Conservation (phyloP, 2,329 filamentous ascomycete species). For the Polychaeton citri region DNA sequence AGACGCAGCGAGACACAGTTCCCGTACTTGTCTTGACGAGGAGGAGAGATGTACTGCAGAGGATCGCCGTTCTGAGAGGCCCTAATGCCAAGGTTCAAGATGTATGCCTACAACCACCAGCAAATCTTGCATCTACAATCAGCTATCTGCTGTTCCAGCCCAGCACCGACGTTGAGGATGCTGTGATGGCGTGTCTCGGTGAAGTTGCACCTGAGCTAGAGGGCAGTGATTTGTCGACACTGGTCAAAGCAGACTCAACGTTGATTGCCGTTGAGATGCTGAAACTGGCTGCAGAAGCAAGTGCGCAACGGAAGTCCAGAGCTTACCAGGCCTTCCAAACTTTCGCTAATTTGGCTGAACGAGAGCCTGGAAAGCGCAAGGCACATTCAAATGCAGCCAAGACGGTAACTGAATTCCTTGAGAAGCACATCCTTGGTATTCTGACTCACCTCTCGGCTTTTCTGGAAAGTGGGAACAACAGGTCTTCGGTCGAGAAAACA, state of each 20-base stretch:
- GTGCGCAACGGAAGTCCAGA: slow-evolving; percentile 27
- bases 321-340: slow-evolving; percentile 36
- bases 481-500: slow-evolving; percentile 46
- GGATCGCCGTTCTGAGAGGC: slow-evolving; percentile 59
- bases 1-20: slow-evolving; percentile 69
- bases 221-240: slow-evolving; percentile 47
- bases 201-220: slow-evolving; percentile 59
- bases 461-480: slow-evolving; percentile 48
- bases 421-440: slow-evolving; percentile 72
- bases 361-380: slow-evolving; percentile 30
- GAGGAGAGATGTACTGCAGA: slow-evolving; percentile 63
- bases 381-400: slow-evolving; percentile 38
- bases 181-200: slow-evolving; percentile 54
- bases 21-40: slow-evolving; percentile 75
- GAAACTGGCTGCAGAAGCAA: slow-evolving; percentile 61
- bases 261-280: slow-evolving; percentile 68
- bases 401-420: slow-evolving; percentile 60
- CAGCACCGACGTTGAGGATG: slow-evolving; percentile 48
- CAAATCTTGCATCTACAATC: slow-evolving; percentile 46
- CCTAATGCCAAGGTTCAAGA: slow-evolving; percentile 43
- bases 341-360: slow-evolving; percentile 36
- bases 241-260: slow-evolving; percentile 64
- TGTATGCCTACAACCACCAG: slow-evolving; percentile 42
- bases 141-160: slow-evolving; percentile 45
- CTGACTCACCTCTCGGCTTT: slow-evolving; percentile 68